Base-by-base conservation (phyloP, 306 rosid species). In the Vigna hirtella region DNA sequence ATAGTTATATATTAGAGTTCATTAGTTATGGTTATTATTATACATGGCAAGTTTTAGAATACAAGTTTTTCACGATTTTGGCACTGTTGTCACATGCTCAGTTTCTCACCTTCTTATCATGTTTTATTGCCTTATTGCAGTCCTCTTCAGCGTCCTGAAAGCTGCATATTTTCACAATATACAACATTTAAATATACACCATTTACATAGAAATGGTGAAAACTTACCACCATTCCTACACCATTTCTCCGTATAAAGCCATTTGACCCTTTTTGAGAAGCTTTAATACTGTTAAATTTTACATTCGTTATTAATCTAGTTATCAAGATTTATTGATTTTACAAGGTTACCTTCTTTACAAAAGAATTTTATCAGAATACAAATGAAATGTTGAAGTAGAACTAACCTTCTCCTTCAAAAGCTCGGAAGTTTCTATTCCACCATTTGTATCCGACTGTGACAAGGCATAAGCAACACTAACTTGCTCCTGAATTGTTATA, bases 131-230 rank as follows among this genome's bases (percentile, higher is more conserved):
- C 71, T 82, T 74, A 74, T 76, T 82, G 89, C 97, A 93, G 86
- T 93, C 98, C 66, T 93, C 97, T 82, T 88, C 98, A 4, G 96
- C 98, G 87, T 88, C 88, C 84, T 87, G 98, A 85, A 90, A 88
- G 83, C 98, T 93, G 89, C 86, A 90, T 11, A 57, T n/a, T 73
- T 70, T 68, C 65, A 52, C 49, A 50, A 30, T 17, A 63, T 32
- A 50, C 34, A 52, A 53, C 68, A 51, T 72, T 26, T 70, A 85
- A 50, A 30, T 17, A 63, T 32, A 50, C 34, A 52, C 58, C 68
- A 51, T 72, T 26, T 70, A 85, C 16, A 76, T 9, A 73, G 63
- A 34, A 84, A 76, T 30, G 50, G 45, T 20, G 56, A 45, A 67
- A 67, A 67, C 10, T 56, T 45, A 47, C 22, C 40, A 67, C 40